Base-by-base conservation (phyloP, 2,329 filamentous ascomycete genomes). In the Cercospora citrullina region DNA sequence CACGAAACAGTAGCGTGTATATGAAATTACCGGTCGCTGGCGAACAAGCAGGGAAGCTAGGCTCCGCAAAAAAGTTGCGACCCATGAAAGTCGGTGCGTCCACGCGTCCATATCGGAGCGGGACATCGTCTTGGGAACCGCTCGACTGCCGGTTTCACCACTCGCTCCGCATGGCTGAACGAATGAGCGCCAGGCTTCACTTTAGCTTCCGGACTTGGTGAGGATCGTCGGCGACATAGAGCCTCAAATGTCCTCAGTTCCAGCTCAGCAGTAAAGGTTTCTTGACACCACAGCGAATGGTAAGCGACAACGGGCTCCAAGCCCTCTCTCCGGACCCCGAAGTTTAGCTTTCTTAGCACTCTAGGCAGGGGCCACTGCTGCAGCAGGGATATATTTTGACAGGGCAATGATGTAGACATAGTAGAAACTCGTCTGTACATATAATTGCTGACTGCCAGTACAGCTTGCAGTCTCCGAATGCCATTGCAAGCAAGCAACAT, bases 141-240 rank as follows among this genome's bases (percentile, higher is more conserved):
- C 57, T n/a, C 33, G 57, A n/a, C 57, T 36, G 10, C 23, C 16
- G 21, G 58, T 16, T 16, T 16, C 10, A 60, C 18, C 31, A 26
- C 31, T 60, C 31, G 31, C 4, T 7, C 18, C 31, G 31, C n/a
- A 39, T 18, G 1, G 31, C 7, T 16, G 31, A 42, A n/a, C 31
- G 28, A 33, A 60, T 26, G 14, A 30, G 60, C 60, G 16, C 10
- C n/a, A 30, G 16, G 3, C 36, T 62, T 39, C 39, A 30, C 16
- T 62, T 39, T 45, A 48, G 33, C 60, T 62, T 45, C 60, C 60
- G 33, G 60, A 62, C 60, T 26, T 45, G 60, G 60, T 39, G 36
- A 62, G 60, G 23, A 62, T 45, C 14, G 16, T 45, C 51, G 62
- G 51, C 51, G 48, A 28, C 30, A 45, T 33, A 16, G 31, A 64